phyloP scores from a whole-genome alignment of 306 rosid species.

The Castanea sativa region DNA sequence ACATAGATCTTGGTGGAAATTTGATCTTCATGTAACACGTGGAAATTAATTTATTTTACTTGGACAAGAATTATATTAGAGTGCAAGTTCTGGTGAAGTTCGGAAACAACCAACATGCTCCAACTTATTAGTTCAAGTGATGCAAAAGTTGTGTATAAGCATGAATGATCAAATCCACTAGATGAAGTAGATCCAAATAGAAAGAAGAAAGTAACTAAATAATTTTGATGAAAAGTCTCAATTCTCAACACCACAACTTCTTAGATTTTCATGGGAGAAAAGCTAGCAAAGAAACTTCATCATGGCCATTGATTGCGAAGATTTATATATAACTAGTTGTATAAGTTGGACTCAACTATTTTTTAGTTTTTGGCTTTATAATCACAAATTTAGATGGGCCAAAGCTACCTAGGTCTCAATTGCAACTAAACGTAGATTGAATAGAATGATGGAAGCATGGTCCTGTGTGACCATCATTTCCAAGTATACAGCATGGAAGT shows the following conservation, averaged over 20 bases:
- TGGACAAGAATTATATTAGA: neutral
- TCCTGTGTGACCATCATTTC: conserved; percentile 20
- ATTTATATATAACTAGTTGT: neutral
- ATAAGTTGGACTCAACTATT: neutral
- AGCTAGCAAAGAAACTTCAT: neutral
- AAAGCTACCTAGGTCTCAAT: conserved; percentile 48
- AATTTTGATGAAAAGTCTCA: neutral
- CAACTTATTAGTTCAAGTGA: neutral
- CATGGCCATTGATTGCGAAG: neutral
- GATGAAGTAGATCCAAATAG: neutral
- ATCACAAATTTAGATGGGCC: conserved; percentile 28
- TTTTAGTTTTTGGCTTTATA: conserved; percentile 14
- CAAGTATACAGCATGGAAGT: conserved; percentile 17
- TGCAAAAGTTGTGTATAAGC: neutral
- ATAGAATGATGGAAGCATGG: conserved; percentile 47
- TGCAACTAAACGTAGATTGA: conserved; percentile 35
- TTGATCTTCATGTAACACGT: neutral
- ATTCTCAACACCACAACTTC: neutral
- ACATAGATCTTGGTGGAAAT: neutral
- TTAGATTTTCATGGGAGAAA: neutral
- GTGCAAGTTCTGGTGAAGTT: neutral
- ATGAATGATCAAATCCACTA: neutral
- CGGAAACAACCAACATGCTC: neutral
- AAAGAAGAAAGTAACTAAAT: neutral
- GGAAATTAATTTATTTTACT: neutral